Conservation (phyloP, 2,329 filamentous ascomycete genomes). For the Zymoseptoria tritici region DNA sequence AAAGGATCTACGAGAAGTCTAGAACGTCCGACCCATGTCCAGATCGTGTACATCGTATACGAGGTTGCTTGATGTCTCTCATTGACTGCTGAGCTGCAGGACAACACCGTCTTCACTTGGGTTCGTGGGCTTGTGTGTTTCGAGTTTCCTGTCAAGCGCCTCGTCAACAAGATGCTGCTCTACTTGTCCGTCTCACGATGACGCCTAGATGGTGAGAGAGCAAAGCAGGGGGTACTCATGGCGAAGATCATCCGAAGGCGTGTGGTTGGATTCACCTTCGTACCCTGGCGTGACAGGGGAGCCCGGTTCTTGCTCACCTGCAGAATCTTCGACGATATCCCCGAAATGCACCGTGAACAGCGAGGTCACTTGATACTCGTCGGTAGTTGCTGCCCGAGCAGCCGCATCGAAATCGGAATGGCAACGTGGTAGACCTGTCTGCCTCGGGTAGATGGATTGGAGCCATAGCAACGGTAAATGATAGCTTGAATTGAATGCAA, state of each 20-base stretch:
- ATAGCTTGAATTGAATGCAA: background rate
- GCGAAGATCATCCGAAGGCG: background rate
- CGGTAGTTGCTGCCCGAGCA: background rate
- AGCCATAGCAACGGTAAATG: too few relatives aligned
- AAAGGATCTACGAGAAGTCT: background rate
- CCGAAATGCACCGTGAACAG: background rate
- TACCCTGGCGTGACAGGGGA: background rate
- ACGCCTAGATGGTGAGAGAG: background rate
- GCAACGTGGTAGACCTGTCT: too few relatives aligned
- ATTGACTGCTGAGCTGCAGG: too few relatives aligned
- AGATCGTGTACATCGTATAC: too few relatives aligned
- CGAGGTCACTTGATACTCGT: background rate
- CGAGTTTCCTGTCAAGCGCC: too few relatives aligned
- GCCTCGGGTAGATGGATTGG: too few relatives aligned
- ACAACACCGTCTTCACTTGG: too few relatives aligned
- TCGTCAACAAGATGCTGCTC: too few relatives aligned
- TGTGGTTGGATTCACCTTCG: background rate
- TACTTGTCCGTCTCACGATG: too few relatives aligned
- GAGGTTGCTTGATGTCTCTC: too few relatives aligned
- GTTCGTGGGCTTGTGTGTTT: too few relatives aligned
- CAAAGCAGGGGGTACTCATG: background rate
- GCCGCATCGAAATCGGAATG: background rate
- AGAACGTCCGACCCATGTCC: background rate
- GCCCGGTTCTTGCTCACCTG: background rate
- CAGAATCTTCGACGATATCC: background rate